Percentiles rank a stretch among this genome's conserved stretches.
phyloP scores from a whole-genome alignment of 2,329 filamentous ascomycete species.

The Monilinia vaccinii-corymbosi region DNA sequence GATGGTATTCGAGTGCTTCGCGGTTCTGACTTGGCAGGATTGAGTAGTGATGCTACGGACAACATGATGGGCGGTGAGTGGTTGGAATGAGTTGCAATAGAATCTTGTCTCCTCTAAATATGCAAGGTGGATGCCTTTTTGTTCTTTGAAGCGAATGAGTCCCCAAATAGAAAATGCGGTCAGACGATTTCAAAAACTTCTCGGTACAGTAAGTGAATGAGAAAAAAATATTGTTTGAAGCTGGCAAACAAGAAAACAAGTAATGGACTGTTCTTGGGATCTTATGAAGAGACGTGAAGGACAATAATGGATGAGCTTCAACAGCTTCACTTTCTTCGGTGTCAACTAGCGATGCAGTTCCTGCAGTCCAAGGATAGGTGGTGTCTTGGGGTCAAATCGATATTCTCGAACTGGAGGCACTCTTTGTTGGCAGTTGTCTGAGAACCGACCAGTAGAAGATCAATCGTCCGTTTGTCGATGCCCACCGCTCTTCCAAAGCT shows the following conservation, averaged over 20 bases:
- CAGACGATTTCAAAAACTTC: conserved; percentile 9
- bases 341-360: conserved; percentile 20
- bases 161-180: conserved; percentile 11
- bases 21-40: conserved; percentile 39
- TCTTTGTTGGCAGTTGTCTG: conserved; percentile 41
- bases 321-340: conserved; percentile 20
- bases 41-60: conserved; percentile 57
- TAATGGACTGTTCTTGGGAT: conserved; percentile 16
- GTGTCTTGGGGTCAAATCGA: conserved; percentile 21
- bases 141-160: conserved; percentile 18
- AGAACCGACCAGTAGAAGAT: conserved; percentile 35
- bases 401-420: conserved; percentile 33
- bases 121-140: conserved; percentile 22
- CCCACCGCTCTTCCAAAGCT: conserved; percentile 39
- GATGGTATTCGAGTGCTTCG: conserved; percentile 35
- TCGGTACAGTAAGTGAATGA: conserved; percentile 18
- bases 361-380: conserved; percentile 21
- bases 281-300: conserved; percentile 19
- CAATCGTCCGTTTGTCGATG: conserved; percentile 38
- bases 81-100: conserved; percentile 17
- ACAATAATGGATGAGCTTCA: conserved; percentile 18
- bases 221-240: conserved; percentile 18
- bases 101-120: conserved; percentile 17
- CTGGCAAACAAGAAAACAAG: conserved; percentile 23
- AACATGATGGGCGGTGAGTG: conserved; percentile 40